Conservation (phyloP, 495 filamentous ascomycete genomes). For the Penicillium lagena region DNA sequence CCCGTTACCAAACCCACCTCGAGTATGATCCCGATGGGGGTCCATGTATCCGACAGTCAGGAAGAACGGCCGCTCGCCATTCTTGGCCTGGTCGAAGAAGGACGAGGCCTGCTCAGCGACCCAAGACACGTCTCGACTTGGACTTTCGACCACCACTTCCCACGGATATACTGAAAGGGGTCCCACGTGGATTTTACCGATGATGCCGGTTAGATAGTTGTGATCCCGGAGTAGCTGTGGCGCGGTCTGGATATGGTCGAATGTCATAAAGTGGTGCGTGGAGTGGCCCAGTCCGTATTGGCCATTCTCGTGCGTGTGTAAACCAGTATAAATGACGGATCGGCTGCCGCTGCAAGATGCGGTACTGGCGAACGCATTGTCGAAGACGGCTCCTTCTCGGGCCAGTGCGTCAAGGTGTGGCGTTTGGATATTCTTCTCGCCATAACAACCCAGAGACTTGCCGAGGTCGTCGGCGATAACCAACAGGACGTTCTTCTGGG, state of each 20-base stretch:
- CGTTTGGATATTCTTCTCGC: conserved; percentile 21
- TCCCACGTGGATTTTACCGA: conserved; percentile 39
- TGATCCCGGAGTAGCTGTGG: conserved; percentile 22
- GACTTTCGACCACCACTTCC: conserved; percentile 24
- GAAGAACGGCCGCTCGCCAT: conserved; percentile 19
- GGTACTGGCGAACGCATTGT: conserved; percentile 34
- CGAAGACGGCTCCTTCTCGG: conserved; percentile 21
- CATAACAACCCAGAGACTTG: conserved; percentile 31
- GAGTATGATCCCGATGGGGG: conserved; percentile 30
- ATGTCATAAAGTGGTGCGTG: conserved; percentile 29
- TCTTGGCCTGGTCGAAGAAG: conserved; percentile 25
- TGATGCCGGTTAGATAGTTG: conserved; percentile 31
- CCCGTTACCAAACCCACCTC: conserved; percentile 32
- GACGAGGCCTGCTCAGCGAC: conserved; percentile 22
- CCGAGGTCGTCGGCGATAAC: conserved; percentile 40
- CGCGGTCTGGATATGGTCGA: conserved; percentile 26
- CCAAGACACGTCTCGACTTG: conserved; percentile 25
- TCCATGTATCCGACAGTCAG: conserved; percentile 34
- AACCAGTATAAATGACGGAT: conserved; percentile 38
- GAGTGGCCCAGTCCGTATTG: conserved; percentile 30
- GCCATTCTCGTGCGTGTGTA: conserved; percentile 39
- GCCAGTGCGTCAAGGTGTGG: conserved; percentile 34
- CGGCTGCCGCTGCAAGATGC: conserved; percentile 35
- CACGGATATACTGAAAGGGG: conserved; percentile 29
- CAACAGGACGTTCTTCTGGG: conserved; percentile 26